These are phyloP conservation scores for Solanum ahanhuiri DNA, from an alignment of 257 asterid genomes.

Conservation along the genomic window DNA sequence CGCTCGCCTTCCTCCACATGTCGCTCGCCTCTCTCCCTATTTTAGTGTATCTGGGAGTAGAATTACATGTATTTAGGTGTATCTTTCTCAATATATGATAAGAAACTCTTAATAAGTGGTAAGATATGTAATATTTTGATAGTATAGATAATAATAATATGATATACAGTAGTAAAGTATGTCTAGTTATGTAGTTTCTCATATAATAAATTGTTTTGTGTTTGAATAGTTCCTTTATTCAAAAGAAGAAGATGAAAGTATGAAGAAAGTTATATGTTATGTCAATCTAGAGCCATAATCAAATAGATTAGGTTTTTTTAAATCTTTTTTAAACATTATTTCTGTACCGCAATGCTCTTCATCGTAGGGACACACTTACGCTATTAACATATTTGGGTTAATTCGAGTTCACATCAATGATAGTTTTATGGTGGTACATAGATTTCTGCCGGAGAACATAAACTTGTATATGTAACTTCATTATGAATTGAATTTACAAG, in stretches of 20 bases:
- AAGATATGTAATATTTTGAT: not conserved
- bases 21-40: not conserved
- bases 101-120: not conserved
- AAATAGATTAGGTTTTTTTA: not conserved
- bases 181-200: too few species aligned
- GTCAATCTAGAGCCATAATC: not conserved
- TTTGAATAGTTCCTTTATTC: not conserved
- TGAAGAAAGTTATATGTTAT: not conserved
- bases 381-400: not conserved
- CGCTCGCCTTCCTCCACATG: not conserved
- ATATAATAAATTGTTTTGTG: not conserved
- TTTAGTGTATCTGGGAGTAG: not conserved
- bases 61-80: not conserved
- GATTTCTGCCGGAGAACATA: not conserved
- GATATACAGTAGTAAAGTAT: too few species aligned
- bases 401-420: not conserved
- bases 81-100: too few species aligned
- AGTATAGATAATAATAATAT: too few species aligned
- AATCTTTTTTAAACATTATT: not conserved
- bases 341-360: not conserved
- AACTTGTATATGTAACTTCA: not conserved
- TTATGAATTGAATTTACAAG: not conserved
- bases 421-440: not conserved
- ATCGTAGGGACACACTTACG: not conserved
- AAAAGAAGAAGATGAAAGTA: not conserved